Evolutionary conservation across 106 monocot genomes (phyloP).

Genomic region (Cymbidium sinense): DNA sequence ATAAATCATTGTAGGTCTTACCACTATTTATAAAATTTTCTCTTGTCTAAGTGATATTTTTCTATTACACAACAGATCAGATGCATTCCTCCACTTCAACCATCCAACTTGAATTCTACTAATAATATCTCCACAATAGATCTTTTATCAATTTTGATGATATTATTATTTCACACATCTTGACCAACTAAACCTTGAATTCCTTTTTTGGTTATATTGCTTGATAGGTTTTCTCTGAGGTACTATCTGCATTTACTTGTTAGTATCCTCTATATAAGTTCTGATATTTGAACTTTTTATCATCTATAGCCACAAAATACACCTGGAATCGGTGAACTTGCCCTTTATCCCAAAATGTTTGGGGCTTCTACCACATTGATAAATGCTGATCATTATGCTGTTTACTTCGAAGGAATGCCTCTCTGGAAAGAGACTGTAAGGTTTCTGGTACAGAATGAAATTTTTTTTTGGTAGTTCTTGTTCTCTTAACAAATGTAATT

Average conservation of each 20-base stretch:
- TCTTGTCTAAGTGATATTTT: no score
- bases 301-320: constrained; percentile 34
- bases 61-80: no score
- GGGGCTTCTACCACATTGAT: constrained; percentile 74
- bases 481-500: not conserved
- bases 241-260: not conserved
- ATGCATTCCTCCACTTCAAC: no score
- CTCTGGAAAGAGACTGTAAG: constrained; percentile 65
- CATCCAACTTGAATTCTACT: no score
- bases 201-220: not conserved
- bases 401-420: constrained; percentile 94
- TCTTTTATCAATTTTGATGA: no score
- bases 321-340: constrained; percentile 77
- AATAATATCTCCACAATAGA: no score
- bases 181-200: no score
- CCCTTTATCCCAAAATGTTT: constrained; percentile 69
- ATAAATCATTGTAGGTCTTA: no score
- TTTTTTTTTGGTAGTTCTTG: not conserved
- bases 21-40: no score
- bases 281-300: not conserved
- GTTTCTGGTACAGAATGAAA: not conserved
- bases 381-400: constrained; percentile 76
- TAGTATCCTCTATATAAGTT: not conserved
- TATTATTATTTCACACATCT: no score
- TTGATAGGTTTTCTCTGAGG: not conserved